Evolutionary conservation across 768 basidiomycete species (phyloP), one percentile per base, ranked within the genome.

Genomic region (Leccinum obscurum): DNA sequence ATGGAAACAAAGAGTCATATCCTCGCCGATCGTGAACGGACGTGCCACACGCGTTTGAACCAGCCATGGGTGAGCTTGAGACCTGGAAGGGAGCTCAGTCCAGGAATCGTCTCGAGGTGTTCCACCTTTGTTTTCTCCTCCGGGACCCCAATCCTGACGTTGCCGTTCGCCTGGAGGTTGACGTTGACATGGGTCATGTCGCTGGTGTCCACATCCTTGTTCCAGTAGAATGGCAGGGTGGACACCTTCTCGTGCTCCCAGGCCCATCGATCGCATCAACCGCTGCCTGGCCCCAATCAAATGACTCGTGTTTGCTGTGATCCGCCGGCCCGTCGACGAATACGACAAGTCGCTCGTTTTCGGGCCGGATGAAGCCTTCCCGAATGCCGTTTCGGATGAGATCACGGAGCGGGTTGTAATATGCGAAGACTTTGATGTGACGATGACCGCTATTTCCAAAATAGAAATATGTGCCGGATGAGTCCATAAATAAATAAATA

Each of bases 321-420:
- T 82, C 78, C 6, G 76, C 64, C 3, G 90, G 90, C 0, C 88
- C 88, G 51, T 96, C 89, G 10, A 97, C 83, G 59, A 96, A 89
- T 20, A 82, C 68, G 39, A 95, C 76, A 35, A 98, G 79, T 13
- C 74, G 68, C 58, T 84, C 81, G 68, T 87, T 92, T 20, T 72
- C 64, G 1, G 83, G 77, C 32, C 77, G 73, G 72, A 98, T 94
- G 76, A 92, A 96, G 3, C 91, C 92, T 14, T 83, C 83, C 28
- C 80, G 72, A 55, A 92, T 75, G 11, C 87, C 86, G 52, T 79
- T 83, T 59, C 83, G 75, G 67, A 98, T 85, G 55, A 95, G 83
- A 9, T 81, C 76, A 22, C 88, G 85, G n/a, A 99, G 78, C 1
- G 94, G 88, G 26, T 92, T 83, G 75, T 85, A 99, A 78, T 89